phyloP scores from a whole-genome alignment of 306 rosid genomes.

The Medicago ruthenica region DNA sequence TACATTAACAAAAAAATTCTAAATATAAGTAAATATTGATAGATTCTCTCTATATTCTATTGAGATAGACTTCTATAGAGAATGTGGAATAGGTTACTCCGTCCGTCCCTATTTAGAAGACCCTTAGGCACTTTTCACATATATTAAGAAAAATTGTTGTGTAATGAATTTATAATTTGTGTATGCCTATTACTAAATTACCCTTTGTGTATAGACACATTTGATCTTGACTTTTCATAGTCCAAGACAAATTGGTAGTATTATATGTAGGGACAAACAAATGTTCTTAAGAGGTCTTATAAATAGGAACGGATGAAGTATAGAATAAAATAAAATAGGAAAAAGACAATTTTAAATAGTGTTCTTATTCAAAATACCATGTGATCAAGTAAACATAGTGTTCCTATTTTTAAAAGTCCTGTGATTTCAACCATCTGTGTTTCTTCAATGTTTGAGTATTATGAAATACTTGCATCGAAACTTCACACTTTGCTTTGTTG shows the following conservation, averaged over 20 bases:
- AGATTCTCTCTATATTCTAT: not conserved
- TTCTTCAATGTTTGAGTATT: not conserved
- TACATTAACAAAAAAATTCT: not conserved
- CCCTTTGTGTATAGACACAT: too few species aligned
- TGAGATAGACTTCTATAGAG: not conserved
- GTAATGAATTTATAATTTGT: too few species aligned
- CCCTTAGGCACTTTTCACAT: too few species aligned
- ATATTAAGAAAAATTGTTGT: too few species aligned
- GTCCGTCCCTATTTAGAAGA: too few species aligned
- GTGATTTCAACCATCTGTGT: not conserved
- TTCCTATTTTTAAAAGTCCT: not conserved
- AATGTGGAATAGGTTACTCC: not conserved
- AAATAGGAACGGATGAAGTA: too few species aligned
- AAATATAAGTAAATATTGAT: not conserved
- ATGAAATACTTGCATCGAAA: constrained; percentile 29
- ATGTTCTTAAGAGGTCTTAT: too few species aligned
- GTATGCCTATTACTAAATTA: too few species aligned
- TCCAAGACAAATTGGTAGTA: too few species aligned
- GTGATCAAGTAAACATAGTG: not conserved
- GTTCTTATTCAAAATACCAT: not conserved
- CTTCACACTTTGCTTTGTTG: constrained; percentile 18
- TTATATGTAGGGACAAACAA: too few species aligned
- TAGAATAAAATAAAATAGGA: not conserved
- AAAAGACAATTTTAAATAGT: not conserved
- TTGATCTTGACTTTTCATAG: too few species aligned